Percentiles rank a stretch among this genome's conserved stretches.
Conservation (phyloP, 169 alveolate species). For the Toxoplasma gondii region DNA sequence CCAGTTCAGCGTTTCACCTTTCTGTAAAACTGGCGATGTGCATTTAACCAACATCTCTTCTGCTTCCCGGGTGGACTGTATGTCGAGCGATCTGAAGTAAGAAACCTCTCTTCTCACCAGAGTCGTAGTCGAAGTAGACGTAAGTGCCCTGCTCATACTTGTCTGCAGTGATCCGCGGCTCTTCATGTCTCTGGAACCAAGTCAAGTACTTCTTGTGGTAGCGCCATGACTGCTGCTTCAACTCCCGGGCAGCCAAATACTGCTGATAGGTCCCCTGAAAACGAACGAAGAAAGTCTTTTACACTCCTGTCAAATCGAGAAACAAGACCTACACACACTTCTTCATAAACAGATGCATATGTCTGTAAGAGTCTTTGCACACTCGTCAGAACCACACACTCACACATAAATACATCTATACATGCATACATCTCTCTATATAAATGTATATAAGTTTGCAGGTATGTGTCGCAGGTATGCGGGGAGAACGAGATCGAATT, state of each 20-base stretch:
- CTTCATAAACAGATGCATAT: neutral
- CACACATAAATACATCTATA: neutral
- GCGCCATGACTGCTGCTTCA: constrained; percentile 70
- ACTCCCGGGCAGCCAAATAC: constrained; percentile 72
- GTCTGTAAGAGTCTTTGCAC: neutral
- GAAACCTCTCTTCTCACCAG: constrained; percentile 3
- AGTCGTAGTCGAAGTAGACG: constrained; percentile 69
- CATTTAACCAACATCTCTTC: too few relatives aligned
- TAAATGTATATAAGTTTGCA: neutral
- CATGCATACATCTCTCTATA: neutral
- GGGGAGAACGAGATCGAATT: too few relatives aligned
- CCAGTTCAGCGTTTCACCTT: too few relatives aligned
- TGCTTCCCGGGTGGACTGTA: too few relatives aligned
- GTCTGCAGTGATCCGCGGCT: constrained; percentile 68
- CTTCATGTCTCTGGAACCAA: constrained; percentile 73
- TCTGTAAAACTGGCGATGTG: too few relatives aligned
- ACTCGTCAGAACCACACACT: neutral
- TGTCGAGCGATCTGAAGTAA: too few relatives aligned
- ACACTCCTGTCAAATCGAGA: neutral
- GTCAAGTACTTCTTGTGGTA: constrained; percentile 68
- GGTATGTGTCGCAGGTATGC: too few relatives aligned
- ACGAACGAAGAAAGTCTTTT: neutral
- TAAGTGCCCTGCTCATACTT: constrained; percentile 71
- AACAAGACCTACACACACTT: neutral
- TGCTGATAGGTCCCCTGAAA: constrained; percentile 76